phyloP scores from a whole-genome alignment of 176 grass and related monocot species.

The Juncus inflexus region DNA sequence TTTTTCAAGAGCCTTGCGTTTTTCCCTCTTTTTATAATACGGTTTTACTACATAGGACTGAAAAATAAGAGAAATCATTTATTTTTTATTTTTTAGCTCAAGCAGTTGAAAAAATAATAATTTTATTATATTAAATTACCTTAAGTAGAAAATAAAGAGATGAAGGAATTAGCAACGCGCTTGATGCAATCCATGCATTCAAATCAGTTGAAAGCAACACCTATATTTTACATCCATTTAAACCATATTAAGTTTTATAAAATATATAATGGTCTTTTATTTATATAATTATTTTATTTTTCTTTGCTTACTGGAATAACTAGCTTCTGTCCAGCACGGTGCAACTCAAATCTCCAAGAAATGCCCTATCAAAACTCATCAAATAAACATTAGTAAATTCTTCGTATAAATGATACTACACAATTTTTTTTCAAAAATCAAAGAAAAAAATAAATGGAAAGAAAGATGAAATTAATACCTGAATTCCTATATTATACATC shows the following conservation, averaged over 20 bases:
- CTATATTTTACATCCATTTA: slow-evolving; percentile 38
- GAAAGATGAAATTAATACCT: slow-evolving; percentile 44
- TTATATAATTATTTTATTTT: slow-evolving; percentile 12
- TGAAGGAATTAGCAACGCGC: slow-evolving; percentile 84
- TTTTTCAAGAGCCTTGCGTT: slow-evolving; percentile 60
- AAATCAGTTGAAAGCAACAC: slow-evolving; percentile 77
- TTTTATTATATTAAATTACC: slow-evolving; percentile 41
- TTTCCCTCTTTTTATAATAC: slow-evolving; percentile 59
- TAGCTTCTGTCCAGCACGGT: slow-evolving; percentile 83
- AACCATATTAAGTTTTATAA: neutral
- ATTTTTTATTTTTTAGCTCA: slow-evolving; percentile 9
- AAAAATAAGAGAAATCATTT: slow-evolving; percentile 24
- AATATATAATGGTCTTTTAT: no score
- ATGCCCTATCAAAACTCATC: slow-evolving; percentile 51
- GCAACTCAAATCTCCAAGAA: slow-evolving; percentile 92
- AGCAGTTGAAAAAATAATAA: neutral
- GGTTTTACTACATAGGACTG: slow-evolving; percentile 89
- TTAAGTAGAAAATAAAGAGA: slow-evolving; percentile 92
- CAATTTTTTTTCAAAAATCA: slow-evolving; percentile 4
- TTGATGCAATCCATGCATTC: slow-evolving; percentile 58
- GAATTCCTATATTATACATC: slow-evolving; percentile 91
- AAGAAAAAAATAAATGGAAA: neutral
- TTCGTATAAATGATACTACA: neutral
- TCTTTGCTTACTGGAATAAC: slow-evolving; percentile 73
- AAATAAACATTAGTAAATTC: neutral